phyloP scores from a whole-genome alignment of 2,329 filamentous ascomycete species.

The Stenocarpella maydis region DNA sequence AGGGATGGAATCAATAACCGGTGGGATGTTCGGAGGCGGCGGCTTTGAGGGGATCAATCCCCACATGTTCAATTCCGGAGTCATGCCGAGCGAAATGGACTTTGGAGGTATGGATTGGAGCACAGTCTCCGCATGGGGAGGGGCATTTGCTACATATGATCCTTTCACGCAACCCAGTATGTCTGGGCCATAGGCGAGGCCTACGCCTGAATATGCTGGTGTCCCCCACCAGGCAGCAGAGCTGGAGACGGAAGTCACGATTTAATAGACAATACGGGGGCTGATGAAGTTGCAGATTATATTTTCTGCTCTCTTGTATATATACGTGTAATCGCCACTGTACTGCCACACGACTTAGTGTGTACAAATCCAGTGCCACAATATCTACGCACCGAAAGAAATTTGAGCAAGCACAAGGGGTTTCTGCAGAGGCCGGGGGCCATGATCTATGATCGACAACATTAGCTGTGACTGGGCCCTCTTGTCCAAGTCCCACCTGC shows the following conservation, averaged over 20 bases:
- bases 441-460: background rate
- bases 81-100: conserved; percentile 41
- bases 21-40: conserved; percentile 31
- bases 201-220: background rate
- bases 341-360: background rate
- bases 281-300: background rate
- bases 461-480: background rate
- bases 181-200: conserved; percentile 23
- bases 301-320: conserved; percentile 2
- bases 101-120: conserved; percentile 57
- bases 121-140: conserved; percentile 51
- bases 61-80: conserved; percentile 43
- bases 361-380: background rate
- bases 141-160: conserved; percentile 28
- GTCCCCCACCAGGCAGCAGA: background rate
- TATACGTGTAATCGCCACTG: background rate
- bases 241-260: background rate
- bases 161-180: conserved; percentile 12
- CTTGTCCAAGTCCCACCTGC: no score
- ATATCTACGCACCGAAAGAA: background rate
- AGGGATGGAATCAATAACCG: conserved; percentile 34
- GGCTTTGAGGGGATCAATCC: conserved; percentile 42
- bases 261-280: background rate
- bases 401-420: no score
- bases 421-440: no score